Conservation (phyloP, 1,284 basidiomycete species). For the Trichosporon sp. region DNA sequence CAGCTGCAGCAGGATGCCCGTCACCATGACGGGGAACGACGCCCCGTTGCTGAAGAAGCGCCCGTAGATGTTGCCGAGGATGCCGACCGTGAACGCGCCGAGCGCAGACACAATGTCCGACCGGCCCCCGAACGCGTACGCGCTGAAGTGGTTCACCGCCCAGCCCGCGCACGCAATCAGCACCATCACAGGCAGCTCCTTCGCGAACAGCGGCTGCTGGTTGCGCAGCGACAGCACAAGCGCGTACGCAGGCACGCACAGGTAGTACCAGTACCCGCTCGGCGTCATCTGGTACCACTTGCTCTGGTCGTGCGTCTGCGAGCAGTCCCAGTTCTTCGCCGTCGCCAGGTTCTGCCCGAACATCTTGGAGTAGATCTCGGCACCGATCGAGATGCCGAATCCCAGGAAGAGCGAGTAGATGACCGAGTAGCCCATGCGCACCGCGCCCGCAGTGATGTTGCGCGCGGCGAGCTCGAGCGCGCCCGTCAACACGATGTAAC, state of each 20-base stretch:
- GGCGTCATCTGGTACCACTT: slow-evolving; percentile 51
- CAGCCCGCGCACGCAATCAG: slow-evolving; percentile 70
- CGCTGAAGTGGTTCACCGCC: slow-evolving; percentile 68
- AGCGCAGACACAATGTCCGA: slow-evolving; percentile 69
- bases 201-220: slow-evolving; percentile 65
- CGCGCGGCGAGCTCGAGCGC: slow-evolving; percentile 69
- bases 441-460: slow-evolving; percentile 77
- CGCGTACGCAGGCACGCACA: slow-evolving; percentile 75
- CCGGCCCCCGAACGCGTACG: slow-evolving; percentile 62
- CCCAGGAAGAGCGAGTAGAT: slow-evolving; percentile 64
- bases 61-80: slow-evolving; percentile 77
- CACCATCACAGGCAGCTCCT: slow-evolving; percentile 65
- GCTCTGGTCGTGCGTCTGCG: slow-evolving; percentile 47
- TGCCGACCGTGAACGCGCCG: slow-evolving; percentile 74
- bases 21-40: slow-evolving; percentile 51
- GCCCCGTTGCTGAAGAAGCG: slow-evolving; percentile 54
- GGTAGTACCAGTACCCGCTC: slow-evolving; percentile 56
- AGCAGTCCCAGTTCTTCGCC: slow-evolving; percentile 54
- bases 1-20: slow-evolving; percentile 79
- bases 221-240: slow-evolving; percentile 69
- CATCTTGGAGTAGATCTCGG: slow-evolving; percentile 61
- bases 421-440: slow-evolving; percentile 71
- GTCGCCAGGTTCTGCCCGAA: slow-evolving; percentile 54
- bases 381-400: slow-evolving; percentile 76
- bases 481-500: slow-evolving; percentile 74